Percentiles rank a stretch among this genome's conserved stretches.
These are phyloP conservation scores for Thinopyrum elongatum DNA, from an alignment of 176 grass and related monocot species.

Conservation along the genomic window DNA sequence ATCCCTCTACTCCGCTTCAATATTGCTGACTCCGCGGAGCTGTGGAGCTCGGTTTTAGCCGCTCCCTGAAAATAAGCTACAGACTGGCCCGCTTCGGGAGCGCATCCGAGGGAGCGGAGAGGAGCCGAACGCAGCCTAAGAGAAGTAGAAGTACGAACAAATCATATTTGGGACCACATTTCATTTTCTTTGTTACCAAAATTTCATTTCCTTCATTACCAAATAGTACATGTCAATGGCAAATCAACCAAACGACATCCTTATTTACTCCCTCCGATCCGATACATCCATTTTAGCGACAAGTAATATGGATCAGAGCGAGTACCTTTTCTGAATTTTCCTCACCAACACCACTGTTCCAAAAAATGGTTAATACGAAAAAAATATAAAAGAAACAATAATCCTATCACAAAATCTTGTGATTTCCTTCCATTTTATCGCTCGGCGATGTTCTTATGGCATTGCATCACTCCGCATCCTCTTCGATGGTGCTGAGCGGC, in stretches of 20 bases:
- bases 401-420: not conserved
- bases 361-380: not conserved
- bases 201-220: not conserved
- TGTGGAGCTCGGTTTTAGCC: too few species aligned
- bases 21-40: too few species aligned
- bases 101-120: too few species aligned
- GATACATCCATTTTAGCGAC: too few species aligned
- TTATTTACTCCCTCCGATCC: too few species aligned
- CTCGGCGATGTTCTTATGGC: not conserved
- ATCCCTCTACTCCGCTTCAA: too few species aligned
- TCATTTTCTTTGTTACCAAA: not conserved
- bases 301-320: too few species aligned
- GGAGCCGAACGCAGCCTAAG: too few species aligned
- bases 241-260: not conserved
- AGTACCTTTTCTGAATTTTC: not conserved
- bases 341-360: not conserved
- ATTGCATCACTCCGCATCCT: conserved; percentile 28
- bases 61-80: too few species aligned
- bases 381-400: not conserved
- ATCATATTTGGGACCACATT: not conserved
- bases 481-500: conserved; percentile 48
- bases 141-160: not conserved
- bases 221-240: not conserved
- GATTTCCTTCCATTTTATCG: not conserved
- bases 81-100: too few species aligned